These are phyloP conservation scores for Boletus reticuloceps DNA, from an alignment of 768 basidiomycete species.

Conservation along the genomic window DNA sequence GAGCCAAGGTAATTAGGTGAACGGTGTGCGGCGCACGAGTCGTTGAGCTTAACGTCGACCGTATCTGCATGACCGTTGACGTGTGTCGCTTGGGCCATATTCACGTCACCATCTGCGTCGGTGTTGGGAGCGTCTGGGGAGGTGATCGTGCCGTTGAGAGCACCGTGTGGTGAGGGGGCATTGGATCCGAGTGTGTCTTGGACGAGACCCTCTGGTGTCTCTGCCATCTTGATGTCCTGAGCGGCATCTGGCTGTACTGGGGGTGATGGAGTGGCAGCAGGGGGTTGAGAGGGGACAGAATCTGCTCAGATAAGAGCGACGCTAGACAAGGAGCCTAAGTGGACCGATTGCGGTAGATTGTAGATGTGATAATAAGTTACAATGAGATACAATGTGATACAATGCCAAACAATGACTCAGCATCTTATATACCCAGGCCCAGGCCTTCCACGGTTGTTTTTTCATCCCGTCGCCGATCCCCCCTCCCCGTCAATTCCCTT, in stretches of 20 bases:
- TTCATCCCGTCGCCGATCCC: too few relatives aligned
- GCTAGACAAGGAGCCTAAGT: constrained; percentile 17
- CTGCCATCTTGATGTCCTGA: constrained; percentile 59
- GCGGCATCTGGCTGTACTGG: constrained; percentile 43
- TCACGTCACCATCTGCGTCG: constrained; percentile 31
- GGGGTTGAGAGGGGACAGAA: constrained; percentile 43
- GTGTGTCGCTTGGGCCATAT: constrained; percentile 25
- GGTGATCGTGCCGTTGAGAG: constrained; percentile 29
- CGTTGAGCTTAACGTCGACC: constrained; percentile 18
- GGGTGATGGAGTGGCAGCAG: constrained; percentile 46
- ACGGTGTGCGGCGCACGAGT: constrained; percentile 34
- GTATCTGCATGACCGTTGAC: constrained; percentile 25
- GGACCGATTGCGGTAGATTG: too few relatives aligned
- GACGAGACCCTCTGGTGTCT: constrained; percentile 20
- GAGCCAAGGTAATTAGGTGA: constrained; percentile 32
- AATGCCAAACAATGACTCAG: too few relatives aligned
- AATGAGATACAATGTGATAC: too few relatives aligned
- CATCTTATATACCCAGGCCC: too few relatives aligned
- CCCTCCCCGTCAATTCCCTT: too few relatives aligned
- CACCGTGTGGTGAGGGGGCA: constrained; percentile 12
- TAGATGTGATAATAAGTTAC: too few relatives aligned
- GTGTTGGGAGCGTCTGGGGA: constrained; percentile 25
- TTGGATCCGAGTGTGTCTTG: constrained; percentile 15
- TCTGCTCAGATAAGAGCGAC: constrained; percentile 36
- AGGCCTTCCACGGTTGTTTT: too few relatives aligned